These are phyloP conservation scores for Candida fluviatilis DNA, from an alignment of 805 yeast species.

Conservation along the genomic window DNA sequence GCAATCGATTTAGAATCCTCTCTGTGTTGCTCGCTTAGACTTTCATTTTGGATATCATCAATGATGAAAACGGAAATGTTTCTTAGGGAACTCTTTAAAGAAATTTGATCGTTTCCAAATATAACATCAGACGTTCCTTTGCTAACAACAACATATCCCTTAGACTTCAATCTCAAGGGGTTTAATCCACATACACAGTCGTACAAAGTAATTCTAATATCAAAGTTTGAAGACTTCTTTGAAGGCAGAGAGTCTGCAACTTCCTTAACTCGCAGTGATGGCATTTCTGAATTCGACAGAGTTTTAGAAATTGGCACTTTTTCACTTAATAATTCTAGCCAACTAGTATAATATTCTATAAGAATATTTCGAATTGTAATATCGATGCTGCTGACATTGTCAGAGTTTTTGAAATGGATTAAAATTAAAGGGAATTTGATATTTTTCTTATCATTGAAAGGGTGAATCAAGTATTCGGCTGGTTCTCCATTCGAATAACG, in stretches of 20 bases:
- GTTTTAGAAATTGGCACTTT: too few species aligned
- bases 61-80: conserved; percentile 51
- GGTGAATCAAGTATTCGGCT: conserved; percentile 2
- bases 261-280: too few species aligned
- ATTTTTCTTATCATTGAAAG: neutral
- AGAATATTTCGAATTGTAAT: conserved; percentile 44
- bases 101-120: conserved; percentile 25
- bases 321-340: conserved; percentile 43
- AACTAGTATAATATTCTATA: conserved; percentile 56
- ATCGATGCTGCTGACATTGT: conserved; percentile 32
- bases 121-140: conserved; percentile 53
- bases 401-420: conserved; percentile 16
- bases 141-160: conserved; percentile 46
- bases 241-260: too few species aligned
- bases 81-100: conserved; percentile 45
- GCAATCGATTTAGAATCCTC: conserved; percentile 2
- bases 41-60: conserved; percentile 47
- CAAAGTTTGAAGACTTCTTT: conserved; percentile 12
- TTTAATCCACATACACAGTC: conserved; percentile 60
- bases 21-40: conserved; percentile 1
- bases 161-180: conserved; percentile 59
- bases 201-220: conserved; percentile 32
- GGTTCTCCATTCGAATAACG: neutral
- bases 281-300: too few species aligned
- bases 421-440: conserved; percentile 20